These are phyloP conservation scores for Microdochium bolleyi DNA, from an alignment of 2,329 filamentous ascomycete genomes.

Conservation along the genomic window DNA sequence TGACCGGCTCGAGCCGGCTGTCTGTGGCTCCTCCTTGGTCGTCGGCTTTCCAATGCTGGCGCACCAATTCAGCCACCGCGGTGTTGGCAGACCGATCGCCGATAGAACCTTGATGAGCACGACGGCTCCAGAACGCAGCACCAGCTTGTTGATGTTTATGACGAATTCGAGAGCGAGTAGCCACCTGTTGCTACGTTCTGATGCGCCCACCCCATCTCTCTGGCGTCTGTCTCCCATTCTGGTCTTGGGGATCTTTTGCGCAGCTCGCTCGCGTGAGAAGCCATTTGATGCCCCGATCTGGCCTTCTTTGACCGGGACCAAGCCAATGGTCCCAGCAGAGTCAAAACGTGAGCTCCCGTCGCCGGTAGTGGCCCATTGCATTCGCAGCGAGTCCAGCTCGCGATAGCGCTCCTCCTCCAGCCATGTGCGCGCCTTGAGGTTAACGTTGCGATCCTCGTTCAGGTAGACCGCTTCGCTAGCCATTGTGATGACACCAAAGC, in stretches of 20 bases:
- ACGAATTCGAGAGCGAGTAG: conserved; percentile 69
- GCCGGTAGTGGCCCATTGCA: conserved; percentile 40
- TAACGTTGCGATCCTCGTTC: conserved; percentile 76
- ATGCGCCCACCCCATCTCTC: conserved; percentile 65
- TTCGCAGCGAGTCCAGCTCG: conserved; percentile 59
- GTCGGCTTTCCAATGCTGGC: conserved; percentile 30
- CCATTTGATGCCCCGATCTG: conserved; percentile 40
- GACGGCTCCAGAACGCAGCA: conserved; percentile 50
- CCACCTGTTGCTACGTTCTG: conserved; percentile 74
- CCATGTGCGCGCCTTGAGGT: conserved; percentile 75
- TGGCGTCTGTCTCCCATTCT: conserved; percentile 34
- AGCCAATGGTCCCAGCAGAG: conserved; percentile 42
- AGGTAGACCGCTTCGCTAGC: conserved; percentile 94
- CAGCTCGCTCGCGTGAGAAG: conserved; percentile 63
- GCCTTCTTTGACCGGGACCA: conserved; percentile 44
- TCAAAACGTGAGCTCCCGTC: conserved; percentile 41
- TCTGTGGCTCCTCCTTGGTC: conserved; percentile 14
- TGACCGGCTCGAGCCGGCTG: conserved; percentile 8
- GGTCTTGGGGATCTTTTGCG: conserved; percentile 45
- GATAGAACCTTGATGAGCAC: conserved; percentile 45
- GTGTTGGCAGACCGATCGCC: conserved; percentile 52
- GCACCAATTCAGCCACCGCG: conserved; percentile 53
- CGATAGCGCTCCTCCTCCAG: conserved; percentile 78
- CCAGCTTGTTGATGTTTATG: conserved; percentile 61
- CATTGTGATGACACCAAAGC: conserved; percentile 83